Evolutionary conservation across 208 protist genomes (phyloP).

Genomic region (Acanthamoeba lugdunensis): DNA sequence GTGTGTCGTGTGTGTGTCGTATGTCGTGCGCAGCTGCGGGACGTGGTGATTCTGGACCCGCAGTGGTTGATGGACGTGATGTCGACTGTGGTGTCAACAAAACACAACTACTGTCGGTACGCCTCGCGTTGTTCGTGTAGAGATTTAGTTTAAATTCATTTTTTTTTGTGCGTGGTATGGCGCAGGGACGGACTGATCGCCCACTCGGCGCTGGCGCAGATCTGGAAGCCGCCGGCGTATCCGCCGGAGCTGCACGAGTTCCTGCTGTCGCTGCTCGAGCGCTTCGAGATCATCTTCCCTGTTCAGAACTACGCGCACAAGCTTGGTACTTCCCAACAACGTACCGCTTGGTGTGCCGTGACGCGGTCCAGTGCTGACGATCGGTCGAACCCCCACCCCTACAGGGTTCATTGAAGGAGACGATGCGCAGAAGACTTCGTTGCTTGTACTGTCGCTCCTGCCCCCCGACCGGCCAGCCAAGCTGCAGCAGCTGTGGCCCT

Average conservation of each 20-base stretch:
- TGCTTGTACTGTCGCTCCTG: no score
- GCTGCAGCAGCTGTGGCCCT: conserved; percentile 18
- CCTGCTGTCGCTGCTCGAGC: conserved; percentile 53
- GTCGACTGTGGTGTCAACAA: conserved; percentile 68
- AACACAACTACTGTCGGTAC: conserved; percentile 69
- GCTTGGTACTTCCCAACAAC: not conserved
- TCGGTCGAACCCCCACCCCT: no score
- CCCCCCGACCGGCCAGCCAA: no score
- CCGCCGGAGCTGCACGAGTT: conserved; percentile 32
- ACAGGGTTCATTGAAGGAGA: no score
- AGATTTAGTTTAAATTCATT: no score
- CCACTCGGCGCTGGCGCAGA: conserved; percentile 14
- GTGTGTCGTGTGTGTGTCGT: no score
- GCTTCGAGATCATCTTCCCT: conserved; percentile 52
- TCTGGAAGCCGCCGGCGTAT: conserved; percentile 23
- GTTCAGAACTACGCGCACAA: not conserved
- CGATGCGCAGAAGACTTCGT: no score
- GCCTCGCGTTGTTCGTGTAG: no score
- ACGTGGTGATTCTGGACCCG: conserved; percentile 77
- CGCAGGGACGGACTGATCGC: conserved; percentile 26
- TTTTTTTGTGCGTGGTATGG: no score
- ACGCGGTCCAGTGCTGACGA: no score
- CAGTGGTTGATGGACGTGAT: conserved; percentile 82
- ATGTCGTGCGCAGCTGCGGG: conserved; percentile 51
- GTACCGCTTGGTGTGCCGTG: no score